Evolutionary conservation across 495 filamentous ascomycete species (phyloP).

Genomic region (Tetracladium marchalianum): DNA sequence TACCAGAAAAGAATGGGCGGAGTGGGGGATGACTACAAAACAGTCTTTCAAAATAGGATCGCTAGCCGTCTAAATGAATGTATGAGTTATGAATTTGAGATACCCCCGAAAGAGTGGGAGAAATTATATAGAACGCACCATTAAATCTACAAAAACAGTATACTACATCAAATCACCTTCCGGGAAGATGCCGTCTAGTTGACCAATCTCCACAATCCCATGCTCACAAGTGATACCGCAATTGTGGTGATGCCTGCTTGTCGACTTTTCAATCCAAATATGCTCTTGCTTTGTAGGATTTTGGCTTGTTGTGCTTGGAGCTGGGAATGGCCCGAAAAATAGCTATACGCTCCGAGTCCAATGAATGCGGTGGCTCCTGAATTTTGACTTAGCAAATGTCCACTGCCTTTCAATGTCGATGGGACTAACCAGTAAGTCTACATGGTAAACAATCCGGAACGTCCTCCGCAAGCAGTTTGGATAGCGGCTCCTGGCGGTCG

Average conservation of each 20-base stretch:
- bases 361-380: constrained; percentile 76
- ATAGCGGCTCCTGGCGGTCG: constrained; percentile 6
- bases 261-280: constrained; percentile 69
- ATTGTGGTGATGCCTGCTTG: constrained; percentile 61
- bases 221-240: constrained; percentile 55
- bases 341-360: constrained; percentile 83
- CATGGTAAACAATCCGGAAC: constrained; percentile 55
- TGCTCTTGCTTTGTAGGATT: constrained; percentile 59
- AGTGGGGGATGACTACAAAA: constrained; percentile 3
- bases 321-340: constrained; percentile 68
- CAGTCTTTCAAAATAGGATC: too few species aligned
- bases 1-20: constrained; percentile 6
- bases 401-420: not conserved
- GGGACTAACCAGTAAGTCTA: constrained; percentile 50
- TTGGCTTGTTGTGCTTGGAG: constrained; percentile 56
- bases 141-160: too few species aligned
- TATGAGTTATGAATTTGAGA: too few species aligned
- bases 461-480: constrained; percentile 12
- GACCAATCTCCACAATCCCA: constrained; percentile 44
- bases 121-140: too few species aligned
- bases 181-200: constrained; percentile 6
- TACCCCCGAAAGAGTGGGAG: too few species aligned
- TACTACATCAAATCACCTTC: too few species aligned
- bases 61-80: too few species aligned
- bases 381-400: not conserved